Evolutionary conservation across 208 protist species (phyloP), one percentile per base, ranked within the genome.

Genomic region (Lotmaria passim): DNA sequence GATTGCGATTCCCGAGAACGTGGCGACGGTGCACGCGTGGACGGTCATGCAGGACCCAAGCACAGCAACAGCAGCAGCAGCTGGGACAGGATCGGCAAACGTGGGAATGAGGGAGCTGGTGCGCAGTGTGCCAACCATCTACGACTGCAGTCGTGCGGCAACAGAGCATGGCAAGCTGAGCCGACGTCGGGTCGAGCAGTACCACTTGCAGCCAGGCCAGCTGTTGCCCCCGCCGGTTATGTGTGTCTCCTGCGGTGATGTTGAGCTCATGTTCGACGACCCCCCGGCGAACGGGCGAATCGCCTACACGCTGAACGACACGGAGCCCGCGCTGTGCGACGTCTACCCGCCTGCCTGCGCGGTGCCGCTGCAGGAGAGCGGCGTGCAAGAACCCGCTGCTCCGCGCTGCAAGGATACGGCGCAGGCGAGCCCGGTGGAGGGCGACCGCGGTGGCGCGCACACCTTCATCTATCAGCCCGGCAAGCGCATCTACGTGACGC

Each of bases 281-380:
- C 75, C 85, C 0, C 85, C 90, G 11, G 83, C 77, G 31, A 81
- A 86, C 39, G 70, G 76, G 23, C 60, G 84, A 36, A 85, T 95
- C 41, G 86, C 81, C 24, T 95, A 95, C 83, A 95, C 90, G 5
- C 63, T 95, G 17, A 89, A 91, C 69, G 61, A 81, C 60, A 87
- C 73, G 3, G 86, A 95, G 73, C 90, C 90, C 2, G 78, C 72
- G 33, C 51, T 87, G 30, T 81, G 61, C 24, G 85, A 91, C 44
- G 79, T 91, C 14, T 53, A 68, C 67, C 74, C 85, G 23, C 79
- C 83, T 3, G 83, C 81, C 33, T 88, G 81, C 28, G 74, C 80
- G 21, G 80, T 63, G 33, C 60, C 51, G 3, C 41, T 65, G n/a
- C 48, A 44, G 6, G 31, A 57, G 31, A 19, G 23, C 31, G 46